Conservation (phyloP, 129 eudicot genomes). For the Tagetes patula region DNA sequence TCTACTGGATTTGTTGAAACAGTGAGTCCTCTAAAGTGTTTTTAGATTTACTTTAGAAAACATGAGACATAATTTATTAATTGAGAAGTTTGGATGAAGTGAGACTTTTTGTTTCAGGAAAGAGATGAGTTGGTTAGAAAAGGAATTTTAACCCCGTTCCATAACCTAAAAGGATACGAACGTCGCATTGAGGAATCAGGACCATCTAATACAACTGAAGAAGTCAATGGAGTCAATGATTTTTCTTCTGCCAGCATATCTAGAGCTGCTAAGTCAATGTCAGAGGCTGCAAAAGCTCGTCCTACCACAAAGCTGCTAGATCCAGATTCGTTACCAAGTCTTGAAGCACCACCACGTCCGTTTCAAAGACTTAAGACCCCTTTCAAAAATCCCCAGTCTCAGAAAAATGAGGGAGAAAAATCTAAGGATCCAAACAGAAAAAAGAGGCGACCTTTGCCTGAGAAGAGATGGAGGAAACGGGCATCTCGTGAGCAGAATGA, state of each 20-base stretch:
- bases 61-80: conserved; percentile 15
- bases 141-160: conserved; percentile 93
- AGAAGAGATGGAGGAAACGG: conserved; percentile 66
- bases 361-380: conserved; percentile 76
- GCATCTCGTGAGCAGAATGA: conserved; percentile 54
- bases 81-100: neutral
- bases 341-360: conserved; percentile 69
- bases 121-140: conserved; percentile 84
- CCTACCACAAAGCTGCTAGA: conserved; percentile 84
- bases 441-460: conserved; percentile 83
- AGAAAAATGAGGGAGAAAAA: conserved; percentile 41
- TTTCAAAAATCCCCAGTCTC: conserved; percentile 46
- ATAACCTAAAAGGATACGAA: conserved; percentile 88
- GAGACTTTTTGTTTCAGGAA: conserved; percentile 55
- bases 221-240: conserved; percentile 29
- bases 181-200: conserved; percentile 80
- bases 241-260: conserved; percentile 78
- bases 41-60: neutral
- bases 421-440: conserved; percentile 43
- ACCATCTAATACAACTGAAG: conserved; percentile 39
- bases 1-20: conserved; percentile 96
- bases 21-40: conserved; percentile 51
- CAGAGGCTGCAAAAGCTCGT: conserved; percentile 85
- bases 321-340: conserved; percentile 67
- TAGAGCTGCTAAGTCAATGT: conserved; percentile 62